These are phyloP conservation scores for Penicillium lividum DNA, from an alignment of 495 filamentous ascomycete species.

Conservation along the genomic window DNA sequence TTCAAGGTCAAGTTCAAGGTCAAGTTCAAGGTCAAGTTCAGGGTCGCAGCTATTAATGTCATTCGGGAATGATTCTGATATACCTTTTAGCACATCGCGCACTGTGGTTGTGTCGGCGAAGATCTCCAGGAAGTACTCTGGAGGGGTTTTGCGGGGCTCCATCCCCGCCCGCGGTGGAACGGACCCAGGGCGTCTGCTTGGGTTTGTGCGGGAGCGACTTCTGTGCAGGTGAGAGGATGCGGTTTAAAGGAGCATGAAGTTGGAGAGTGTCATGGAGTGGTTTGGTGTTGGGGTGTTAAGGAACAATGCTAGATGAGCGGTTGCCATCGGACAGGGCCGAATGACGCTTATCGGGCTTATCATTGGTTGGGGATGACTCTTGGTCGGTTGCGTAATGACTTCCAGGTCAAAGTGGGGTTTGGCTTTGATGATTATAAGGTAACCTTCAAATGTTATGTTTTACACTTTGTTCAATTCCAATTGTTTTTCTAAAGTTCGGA, in stretches of 20 bases:
- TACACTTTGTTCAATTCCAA: constrained; percentile 5
- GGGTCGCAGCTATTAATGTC: background rate
- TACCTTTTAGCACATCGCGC: constrained; percentile 91
- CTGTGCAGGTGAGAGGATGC: too few relatives aligned
- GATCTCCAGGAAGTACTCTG: constrained; percentile 82
- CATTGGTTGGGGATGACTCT: constrained; percentile 15
- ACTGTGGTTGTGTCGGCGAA: constrained; percentile 80
- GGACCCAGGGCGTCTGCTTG: constrained; percentile 21
- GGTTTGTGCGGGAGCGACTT: constrained; percentile 11
- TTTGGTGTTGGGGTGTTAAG: background rate
- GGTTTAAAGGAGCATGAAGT: background rate
- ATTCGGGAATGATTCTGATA: background rate
- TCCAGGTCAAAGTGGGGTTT: background rate
- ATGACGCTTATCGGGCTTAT: constrained; percentile 29
- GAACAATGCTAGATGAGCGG: constrained; percentile 22
- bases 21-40: too few relatives aligned
- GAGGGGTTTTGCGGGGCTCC: constrained; percentile 64
- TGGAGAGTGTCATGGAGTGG: background rate
- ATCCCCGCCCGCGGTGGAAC: constrained; percentile 39
- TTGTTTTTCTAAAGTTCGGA: too few relatives aligned
- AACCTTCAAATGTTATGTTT: too few relatives aligned
- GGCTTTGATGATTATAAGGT: too few relatives aligned
- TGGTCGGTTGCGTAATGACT: constrained; percentile 11
- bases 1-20: too few relatives aligned
- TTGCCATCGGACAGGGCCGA: constrained; percentile 28